Percentiles rank a stretch among this genome's conserved stretches.
Conservation (phyloP, 441 rosid species). For the Kokia cookei region DNA sequence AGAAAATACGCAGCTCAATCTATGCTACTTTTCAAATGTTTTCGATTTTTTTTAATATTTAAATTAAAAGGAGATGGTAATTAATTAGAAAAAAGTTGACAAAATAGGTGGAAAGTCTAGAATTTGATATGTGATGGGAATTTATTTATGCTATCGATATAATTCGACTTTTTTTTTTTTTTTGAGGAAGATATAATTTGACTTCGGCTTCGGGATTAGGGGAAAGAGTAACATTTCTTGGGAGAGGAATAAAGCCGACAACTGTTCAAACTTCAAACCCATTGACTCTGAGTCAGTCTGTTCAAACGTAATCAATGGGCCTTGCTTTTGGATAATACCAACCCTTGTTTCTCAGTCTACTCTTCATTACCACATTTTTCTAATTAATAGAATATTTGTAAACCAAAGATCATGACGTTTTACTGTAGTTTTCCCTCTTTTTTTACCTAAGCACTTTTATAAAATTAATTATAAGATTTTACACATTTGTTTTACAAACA, state of each 20-base stretch:
- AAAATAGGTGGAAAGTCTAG: background rate
- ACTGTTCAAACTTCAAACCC: background rate
- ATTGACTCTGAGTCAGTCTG: background rate
- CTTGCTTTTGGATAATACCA: background rate
- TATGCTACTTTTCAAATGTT: background rate
- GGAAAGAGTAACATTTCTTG: background rate
- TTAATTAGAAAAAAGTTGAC: background rate
- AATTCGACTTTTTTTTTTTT: too few relatives aligned
- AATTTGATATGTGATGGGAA: background rate
- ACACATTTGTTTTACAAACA: too few relatives aligned
- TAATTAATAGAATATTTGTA: too few relatives aligned
- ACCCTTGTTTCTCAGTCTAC: background rate
- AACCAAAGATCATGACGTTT: too few relatives aligned
- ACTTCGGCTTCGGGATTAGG: too few relatives aligned
- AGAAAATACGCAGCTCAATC: too few relatives aligned
- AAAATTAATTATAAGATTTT: too few relatives aligned
- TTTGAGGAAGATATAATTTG: too few relatives aligned
- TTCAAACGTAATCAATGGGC: background rate
- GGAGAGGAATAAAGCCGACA: background rate
- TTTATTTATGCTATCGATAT: too few relatives aligned
- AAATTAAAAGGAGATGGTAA: background rate
- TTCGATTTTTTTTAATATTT: background rate
- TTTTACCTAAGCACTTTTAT: too few relatives aligned
- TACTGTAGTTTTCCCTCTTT: too few relatives aligned
- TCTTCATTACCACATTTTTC: background rate